Percentiles rank a stretch among this genome's conserved stretches.
phyloP scores from a whole-genome alignment of 257 asterid genomes.

The Ilex aquifolium region DNA sequence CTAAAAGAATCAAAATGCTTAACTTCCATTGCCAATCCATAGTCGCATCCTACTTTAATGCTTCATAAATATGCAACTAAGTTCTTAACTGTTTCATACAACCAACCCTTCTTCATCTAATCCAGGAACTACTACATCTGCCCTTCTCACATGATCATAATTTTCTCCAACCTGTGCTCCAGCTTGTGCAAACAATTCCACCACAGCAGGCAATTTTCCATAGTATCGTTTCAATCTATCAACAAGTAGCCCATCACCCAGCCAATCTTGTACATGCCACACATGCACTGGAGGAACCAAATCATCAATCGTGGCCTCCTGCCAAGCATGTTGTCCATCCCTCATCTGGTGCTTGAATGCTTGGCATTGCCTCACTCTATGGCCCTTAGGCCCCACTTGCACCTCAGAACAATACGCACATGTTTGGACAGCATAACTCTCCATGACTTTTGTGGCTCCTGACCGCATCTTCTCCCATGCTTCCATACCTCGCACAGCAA shows the following conservation, averaged over 20 bases:
- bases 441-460: constrained; percentile 43
- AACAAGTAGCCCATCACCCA: constrained; percentile 16
- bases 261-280: constrained; percentile 47
- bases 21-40: too few relatives aligned
- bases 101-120: constrained; percentile 46
- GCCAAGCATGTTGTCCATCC: constrained; percentile 85
- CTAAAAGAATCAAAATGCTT: too few relatives aligned
- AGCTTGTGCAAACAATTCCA: constrained; percentile 57
- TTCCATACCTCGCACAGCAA: constrained; percentile 46
- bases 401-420: constrained; percentile 71
- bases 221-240: constrained; percentile 57
- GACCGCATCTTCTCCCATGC: constrained; percentile 41
- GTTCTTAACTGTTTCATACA: too few relatives aligned
- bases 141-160: constrained; percentile 35
- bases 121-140: constrained; percentile 51
- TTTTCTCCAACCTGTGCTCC: constrained; percentile 44
- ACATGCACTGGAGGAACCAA: constrained; percentile 47
- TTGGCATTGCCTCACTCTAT: constrained; percentile 64
- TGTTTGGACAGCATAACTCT: constrained; percentile 45
- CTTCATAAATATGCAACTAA: too few relatives aligned
- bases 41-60: too few relatives aligned
- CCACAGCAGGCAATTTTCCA: constrained; percentile 60
- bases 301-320: constrained; percentile 58
- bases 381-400: constrained; percentile 83
- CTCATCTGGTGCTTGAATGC: constrained; percentile 84